phyloP scores from a whole-genome alignment of 75 land plant genomes.

The Sequoiadendron giganteum region DNA sequence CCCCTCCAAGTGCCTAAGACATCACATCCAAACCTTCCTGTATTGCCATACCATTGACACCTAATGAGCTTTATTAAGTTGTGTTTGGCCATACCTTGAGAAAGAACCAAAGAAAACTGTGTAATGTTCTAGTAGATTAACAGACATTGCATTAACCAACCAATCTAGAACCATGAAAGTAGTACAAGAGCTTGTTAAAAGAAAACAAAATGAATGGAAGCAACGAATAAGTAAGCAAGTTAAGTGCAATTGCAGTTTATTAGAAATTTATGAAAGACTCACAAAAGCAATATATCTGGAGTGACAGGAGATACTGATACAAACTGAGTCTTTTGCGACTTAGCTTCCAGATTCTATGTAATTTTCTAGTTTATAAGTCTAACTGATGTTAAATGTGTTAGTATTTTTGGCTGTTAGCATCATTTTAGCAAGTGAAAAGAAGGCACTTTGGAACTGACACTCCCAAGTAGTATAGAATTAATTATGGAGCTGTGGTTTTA shows the following conservation, averaged over 20 bases:
- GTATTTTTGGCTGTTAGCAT: too few relatives aligned
- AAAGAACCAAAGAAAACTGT: not conserved
- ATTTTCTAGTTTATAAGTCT: not conserved
- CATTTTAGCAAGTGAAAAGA: not conserved
- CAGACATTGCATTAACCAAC: not conserved
- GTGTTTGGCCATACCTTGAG: not conserved
- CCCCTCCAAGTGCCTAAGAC: not conserved
- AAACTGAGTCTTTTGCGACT: not conserved
- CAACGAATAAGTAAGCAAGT: not conserved
- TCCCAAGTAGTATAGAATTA: not conserved
- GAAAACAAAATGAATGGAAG: too few relatives aligned
- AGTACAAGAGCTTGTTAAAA: not conserved
- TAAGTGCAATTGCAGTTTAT: not conserved
- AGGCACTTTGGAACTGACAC: not conserved
- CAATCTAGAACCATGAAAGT: not conserved
- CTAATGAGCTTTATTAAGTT: too few relatives aligned
- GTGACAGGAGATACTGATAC: not conserved
- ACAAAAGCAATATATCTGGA: not conserved
- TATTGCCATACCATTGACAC: not conserved
- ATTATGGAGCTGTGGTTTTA: not conserved
- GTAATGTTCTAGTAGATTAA: too few relatives aligned
- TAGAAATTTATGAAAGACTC: not conserved
- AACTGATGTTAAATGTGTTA: too few relatives aligned
- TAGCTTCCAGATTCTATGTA: not conserved
- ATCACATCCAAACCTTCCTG: not conserved